phyloP scores from a whole-genome alignment of 441 rosid genomes.

The Pelargonium fulgidum region DNA sequence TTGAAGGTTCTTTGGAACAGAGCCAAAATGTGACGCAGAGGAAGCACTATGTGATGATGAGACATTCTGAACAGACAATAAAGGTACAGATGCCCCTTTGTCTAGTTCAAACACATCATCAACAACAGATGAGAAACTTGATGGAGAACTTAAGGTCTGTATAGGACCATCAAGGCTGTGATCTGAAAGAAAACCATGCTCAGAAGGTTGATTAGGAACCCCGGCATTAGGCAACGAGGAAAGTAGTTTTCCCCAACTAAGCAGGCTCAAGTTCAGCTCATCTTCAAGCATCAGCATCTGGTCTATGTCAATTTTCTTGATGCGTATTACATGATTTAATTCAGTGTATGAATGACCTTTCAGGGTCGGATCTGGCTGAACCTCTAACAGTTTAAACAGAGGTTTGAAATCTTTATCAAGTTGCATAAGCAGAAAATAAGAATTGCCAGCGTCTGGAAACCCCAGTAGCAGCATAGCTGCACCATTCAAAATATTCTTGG shows the following conservation, averaged over 20 bases:
- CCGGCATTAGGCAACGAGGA: slow-evolving; percentile 41
- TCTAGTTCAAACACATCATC: slow-evolving; percentile 94
- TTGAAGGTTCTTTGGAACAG: slow-evolving; percentile 39
- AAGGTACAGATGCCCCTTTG: slow-evolving; percentile 48
- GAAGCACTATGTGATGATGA: slow-evolving; percentile 42
- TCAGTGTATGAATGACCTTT: slow-evolving; percentile 50
- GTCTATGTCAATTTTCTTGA: slow-evolving; percentile 63
- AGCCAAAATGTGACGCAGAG: slow-evolving; percentile 51
- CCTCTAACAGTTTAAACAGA: slow-evolving; percentile 69
- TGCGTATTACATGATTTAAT: slow-evolving; percentile 47
- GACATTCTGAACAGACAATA: slow-evolving; percentile 42
- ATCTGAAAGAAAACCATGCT: slow-evolving; percentile 51
- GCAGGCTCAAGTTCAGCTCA: slow-evolving; percentile 62
- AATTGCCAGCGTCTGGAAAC: slow-evolving; percentile 81
- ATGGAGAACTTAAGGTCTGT: slow-evolving; percentile 50
- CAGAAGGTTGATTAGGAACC: slow-evolving; percentile 43
- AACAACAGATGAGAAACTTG: slow-evolving; percentile 75
- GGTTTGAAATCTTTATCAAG: slow-evolving; percentile 93
- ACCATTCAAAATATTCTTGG: slow-evolving; percentile 56
- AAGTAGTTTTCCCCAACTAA: slow-evolving; percentile 47
- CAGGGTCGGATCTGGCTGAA: slow-evolving; percentile 46
- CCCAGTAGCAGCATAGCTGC: slow-evolving; percentile 71
- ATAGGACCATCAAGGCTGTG: slow-evolving; percentile 44
- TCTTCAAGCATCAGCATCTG: slow-evolving; percentile 87
- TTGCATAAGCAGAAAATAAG: slow-evolving; percentile 82